Conservation (phyloP, 352 stramenopile genomes). For the Globisporangium rhizosaccharum region DNA sequence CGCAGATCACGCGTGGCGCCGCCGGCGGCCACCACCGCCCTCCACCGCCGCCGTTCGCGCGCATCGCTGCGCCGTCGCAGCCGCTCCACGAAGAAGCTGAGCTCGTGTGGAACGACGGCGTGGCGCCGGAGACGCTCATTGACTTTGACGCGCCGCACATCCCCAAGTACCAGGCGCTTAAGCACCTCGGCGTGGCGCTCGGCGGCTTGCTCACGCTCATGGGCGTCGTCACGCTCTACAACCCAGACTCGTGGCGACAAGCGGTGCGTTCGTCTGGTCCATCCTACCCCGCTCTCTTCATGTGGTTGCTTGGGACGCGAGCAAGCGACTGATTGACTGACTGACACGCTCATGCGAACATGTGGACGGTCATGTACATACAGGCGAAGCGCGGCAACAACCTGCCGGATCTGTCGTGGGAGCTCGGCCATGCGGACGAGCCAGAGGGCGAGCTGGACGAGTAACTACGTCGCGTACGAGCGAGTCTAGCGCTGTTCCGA, state of each 20-base stretch:
- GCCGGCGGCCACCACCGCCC: slow-evolving; percentile 50
- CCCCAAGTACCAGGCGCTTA: slow-evolving; percentile 66
- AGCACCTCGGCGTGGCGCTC: slow-evolving; percentile 55
- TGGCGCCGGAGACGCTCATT: slow-evolving; percentile 82
- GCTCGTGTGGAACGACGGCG: slow-evolving; percentile 85
- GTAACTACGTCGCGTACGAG: slow-evolving; percentile 21
- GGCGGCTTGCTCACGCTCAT: slow-evolving; percentile 64
- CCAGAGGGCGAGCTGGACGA: slow-evolving; percentile 82
- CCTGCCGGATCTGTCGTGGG: slow-evolving; percentile 77
- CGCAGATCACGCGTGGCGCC: slow-evolving; percentile 39
- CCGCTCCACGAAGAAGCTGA: slow-evolving; percentile 73
- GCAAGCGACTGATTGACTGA: not conserved
- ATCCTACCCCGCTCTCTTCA: not conserved
- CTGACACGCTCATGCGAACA: slow-evolving; percentile 1
- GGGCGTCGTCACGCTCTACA: slow-evolving; percentile 73
- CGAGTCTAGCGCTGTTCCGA: too few relatives aligned
- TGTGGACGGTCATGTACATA: slow-evolving; percentile 1
- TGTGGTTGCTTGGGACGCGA: not conserved
- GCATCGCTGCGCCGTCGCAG: slow-evolving; percentile 53
- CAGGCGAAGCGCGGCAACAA: slow-evolving; percentile 72
- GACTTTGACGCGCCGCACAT: slow-evolving; percentile 87
- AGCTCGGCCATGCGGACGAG: slow-evolving; percentile 66
- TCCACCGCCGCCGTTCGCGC: slow-evolving; percentile 74
- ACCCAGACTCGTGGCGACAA: slow-evolving; percentile 75
- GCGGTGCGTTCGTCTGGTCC: slow-evolving; percentile 36